Evolutionary conservation across 306 rosid species (phyloP), one percentile per base, ranked within the genome.

Genomic region (Malus asiatica): DNA sequence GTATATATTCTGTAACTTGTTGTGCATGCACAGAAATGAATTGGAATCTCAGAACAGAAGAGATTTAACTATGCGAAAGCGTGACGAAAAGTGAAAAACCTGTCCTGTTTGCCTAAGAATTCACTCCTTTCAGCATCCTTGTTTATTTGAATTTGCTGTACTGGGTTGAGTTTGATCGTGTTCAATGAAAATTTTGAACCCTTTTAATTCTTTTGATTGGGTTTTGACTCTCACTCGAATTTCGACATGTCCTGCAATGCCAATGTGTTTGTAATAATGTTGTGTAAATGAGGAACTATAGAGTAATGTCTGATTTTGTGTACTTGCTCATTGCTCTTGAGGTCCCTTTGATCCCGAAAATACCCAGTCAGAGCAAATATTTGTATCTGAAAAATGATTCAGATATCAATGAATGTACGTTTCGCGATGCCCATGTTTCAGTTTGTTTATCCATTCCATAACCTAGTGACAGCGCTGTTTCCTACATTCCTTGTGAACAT

Each of bases 161-260:
- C 64, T 72, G 78, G 81, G 55, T 83, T 79, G 84, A 82, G 82
- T 71, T 73, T 83, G 77, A 75, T 80, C 90, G 83, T 42, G 35
- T 71, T 73, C 32, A 23, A 59, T 83, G 16, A 52, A 29, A 76
- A 22, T 33, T 60, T 73, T 80, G 11, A 20, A 14, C 62, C 63
- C 44, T 44, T 44, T 18, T 29, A 35, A 27, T 23, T 53, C 15
- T 63, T 25, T 61, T 66, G 76, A 32, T 80, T 68, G 53, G 79
- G 82, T 35, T 84, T 80, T 75, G 76, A 69, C 77, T 82, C 35
- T 83, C 77, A 74, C 74, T 86, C 70, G 74, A 84, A 78, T 60
- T 83, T 79, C 57, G 79, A 61, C 70, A 73, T 81, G 80, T 46
- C 77, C 81, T 51, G 64, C 80, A 52, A 64, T 73, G 82, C 78